Evolutionary conservation across 139 green algal species (phyloP).

Genomic region (Eudorina sp.): DNA sequence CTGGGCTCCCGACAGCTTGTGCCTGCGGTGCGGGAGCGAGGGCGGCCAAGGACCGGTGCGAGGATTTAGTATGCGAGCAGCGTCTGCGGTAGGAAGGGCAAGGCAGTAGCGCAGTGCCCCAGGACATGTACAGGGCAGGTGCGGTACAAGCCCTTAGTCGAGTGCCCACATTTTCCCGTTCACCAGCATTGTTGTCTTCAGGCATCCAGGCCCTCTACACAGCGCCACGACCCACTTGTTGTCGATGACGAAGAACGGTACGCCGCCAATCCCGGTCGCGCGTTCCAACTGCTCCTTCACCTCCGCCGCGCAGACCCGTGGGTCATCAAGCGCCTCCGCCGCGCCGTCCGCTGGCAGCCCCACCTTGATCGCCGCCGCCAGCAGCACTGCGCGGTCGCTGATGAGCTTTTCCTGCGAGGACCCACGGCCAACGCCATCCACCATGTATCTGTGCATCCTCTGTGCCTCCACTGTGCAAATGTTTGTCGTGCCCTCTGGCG

Average conservation of each 20-base stretch:
- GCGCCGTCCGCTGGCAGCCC: conserved; percentile 54
- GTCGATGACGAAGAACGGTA: conserved; percentile 73
- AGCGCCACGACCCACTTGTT: conserved; percentile 47
- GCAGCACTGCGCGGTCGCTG: conserved; percentile 62
- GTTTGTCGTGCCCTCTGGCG: too few relatives aligned
- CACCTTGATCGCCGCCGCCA: conserved; percentile 59
- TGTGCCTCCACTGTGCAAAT: too few relatives aligned
- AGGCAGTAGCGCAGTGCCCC: too few relatives aligned
- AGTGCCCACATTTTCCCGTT: too few relatives aligned
- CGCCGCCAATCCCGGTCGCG: conserved; percentile 60
- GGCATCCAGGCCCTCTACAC: too few relatives aligned
- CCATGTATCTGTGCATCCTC: too few relatives aligned
- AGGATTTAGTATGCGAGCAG: too few relatives aligned
- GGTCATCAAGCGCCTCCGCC: conserved; percentile 58
- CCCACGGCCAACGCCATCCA: too few relatives aligned
- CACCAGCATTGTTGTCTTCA: too few relatives aligned
- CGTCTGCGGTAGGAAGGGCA: too few relatives aligned
- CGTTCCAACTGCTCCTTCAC: neutral
- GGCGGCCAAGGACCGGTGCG: neutral
- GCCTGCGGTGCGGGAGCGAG: neutral
- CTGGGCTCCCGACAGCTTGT: conserved; percentile 67
- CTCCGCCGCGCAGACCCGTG: conserved; percentile 20
- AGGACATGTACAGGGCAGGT: too few relatives aligned
- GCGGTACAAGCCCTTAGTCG: too few relatives aligned
- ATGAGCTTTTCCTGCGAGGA: conserved; percentile 68